Percentiles rank a stretch among this genome's conserved stretches.
Evolutionary conservation across 805 yeast species (phyloP).

Genomic region (Barnettozyma siamensis): DNA sequence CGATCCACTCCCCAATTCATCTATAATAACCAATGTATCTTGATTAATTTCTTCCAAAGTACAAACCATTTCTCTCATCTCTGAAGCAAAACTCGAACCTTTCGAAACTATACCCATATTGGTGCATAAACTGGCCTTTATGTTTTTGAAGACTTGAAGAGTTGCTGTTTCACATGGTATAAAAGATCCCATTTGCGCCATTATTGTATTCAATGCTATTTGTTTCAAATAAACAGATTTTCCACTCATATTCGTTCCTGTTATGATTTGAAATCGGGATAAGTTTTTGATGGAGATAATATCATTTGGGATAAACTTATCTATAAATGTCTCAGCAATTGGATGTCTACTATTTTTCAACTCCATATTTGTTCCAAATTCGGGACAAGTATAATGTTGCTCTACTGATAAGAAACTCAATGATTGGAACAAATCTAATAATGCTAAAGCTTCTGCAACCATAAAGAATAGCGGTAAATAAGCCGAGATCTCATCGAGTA

Average conservation of each 20-base stretch:
- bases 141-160: constrained; percentile 33
- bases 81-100: constrained; percentile 39
- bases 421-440: constrained; percentile 35
- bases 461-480: constrained; percentile 33
- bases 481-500: constrained; percentile 24
- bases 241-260: constrained; percentile 63
- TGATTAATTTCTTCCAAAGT: constrained; percentile 32
- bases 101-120: constrained; percentile 25
- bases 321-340: constrained; percentile 29
- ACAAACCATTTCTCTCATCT: constrained; percentile 43
- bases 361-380: constrained; percentile 25
- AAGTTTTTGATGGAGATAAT: constrained; percentile 28
- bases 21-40: constrained; percentile 38
- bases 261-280: constrained; percentile 42
- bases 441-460: constrained; percentile 38
- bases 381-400: constrained; percentile 31
- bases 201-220: constrained; percentile 40
- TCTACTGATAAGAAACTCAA: constrained; percentile 26
- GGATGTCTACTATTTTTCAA: constrained; percentile 38
- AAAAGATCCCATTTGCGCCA: constrained; percentile 56
- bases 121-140: constrained; percentile 34
- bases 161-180: constrained; percentile 41
- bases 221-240: constrained; percentile 54
- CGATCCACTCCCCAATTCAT: constrained; percentile 53
- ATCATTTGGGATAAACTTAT: constrained; percentile 34